Percentiles rank a stretch among this genome's conserved stretches.
Conservation (phyloP, 1,284 basidiomycete genomes). For the Xanthoconium separans region DNA sequence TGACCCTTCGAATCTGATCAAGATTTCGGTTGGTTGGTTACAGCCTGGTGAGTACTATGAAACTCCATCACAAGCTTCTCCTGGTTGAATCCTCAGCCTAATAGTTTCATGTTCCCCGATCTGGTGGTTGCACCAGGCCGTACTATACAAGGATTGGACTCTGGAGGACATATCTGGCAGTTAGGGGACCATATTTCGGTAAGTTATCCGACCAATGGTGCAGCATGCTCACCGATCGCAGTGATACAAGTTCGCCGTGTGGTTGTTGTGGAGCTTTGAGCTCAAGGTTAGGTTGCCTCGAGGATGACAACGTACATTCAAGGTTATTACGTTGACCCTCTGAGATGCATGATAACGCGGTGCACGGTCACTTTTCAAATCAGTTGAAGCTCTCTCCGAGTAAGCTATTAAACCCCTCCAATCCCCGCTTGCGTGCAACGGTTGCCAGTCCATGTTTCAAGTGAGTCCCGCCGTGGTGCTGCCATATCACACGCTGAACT, state of each 20-base stretch:
- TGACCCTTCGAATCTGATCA: too few relatives aligned
- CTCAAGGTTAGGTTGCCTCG: not conserved
- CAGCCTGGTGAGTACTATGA: not conserved
- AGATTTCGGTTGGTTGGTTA: too few relatives aligned
- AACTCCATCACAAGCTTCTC: not conserved
- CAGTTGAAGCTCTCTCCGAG: too few relatives aligned
- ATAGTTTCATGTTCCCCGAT: not conserved
- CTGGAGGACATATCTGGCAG: not conserved
- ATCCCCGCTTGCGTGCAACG: not conserved
- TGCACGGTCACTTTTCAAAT: not conserved
- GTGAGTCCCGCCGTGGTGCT: not conserved
- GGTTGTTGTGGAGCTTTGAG: not conserved
- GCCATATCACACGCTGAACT: not conserved
- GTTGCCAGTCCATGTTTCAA: not conserved
- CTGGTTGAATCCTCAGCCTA: not conserved
- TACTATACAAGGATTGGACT: too few relatives aligned
- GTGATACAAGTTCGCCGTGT: not conserved
- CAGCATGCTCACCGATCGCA: not conserved
- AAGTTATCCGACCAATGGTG: not conserved
- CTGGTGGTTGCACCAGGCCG: not conserved
- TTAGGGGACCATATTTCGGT: not conserved
- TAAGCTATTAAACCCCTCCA: too few relatives aligned
- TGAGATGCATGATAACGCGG: not conserved
- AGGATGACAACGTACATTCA: not conserved
- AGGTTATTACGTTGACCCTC: not conserved